Percentiles rank a stretch among this genome's conserved stretches.
These are phyloP conservation scores for Myriosclerotinia scirpicola DNA, from an alignment of 2,329 filamentous ascomycete species.

Conservation along the genomic window DNA sequence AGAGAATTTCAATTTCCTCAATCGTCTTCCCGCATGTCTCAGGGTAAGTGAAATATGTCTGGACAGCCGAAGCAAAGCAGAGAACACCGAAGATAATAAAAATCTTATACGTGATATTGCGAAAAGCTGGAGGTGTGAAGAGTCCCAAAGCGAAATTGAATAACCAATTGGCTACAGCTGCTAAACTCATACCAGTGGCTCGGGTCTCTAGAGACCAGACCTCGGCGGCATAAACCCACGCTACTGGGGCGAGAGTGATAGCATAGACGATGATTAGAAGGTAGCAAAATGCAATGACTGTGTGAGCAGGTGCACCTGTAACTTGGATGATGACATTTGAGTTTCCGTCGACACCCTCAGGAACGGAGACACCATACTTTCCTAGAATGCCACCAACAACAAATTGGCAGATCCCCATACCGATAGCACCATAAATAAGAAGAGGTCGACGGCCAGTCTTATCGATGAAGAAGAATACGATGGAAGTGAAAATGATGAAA, in stretches of 20 bases:
- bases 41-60: slow-evolving; percentile 35
- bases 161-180: slow-evolving; percentile 56
- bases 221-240: slow-evolving; percentile 65
- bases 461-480: slow-evolving; percentile 34
- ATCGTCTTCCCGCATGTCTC: slow-evolving; percentile 41
- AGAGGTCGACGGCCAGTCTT: slow-evolving; percentile 22
- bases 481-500: slow-evolving; percentile 31
- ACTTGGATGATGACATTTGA: slow-evolving; percentile 54
- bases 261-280: slow-evolving; percentile 63
- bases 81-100: slow-evolving; percentile 52
- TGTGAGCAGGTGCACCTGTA: slow-evolving; percentile 54
- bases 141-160: slow-evolving; percentile 62
- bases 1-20: slow-evolving; percentile 41
- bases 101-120: slow-evolving; percentile 56
- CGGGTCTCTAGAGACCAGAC: slow-evolving; percentile 62
- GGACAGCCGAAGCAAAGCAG: slow-evolving; percentile 45
- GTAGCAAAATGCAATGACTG: slow-evolving; percentile 65
- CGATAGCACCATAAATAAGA: slow-evolving; percentile 43
- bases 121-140: slow-evolving; percentile 57
- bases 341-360: slow-evolving; percentile 46
- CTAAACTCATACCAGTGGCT: slow-evolving; percentile 58
- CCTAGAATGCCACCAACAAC: slow-evolving; percentile 48
- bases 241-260: slow-evolving; percentile 60
- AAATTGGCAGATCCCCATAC: slow-evolving; percentile 48
- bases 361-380: slow-evolving; percentile 44